Conservation (phyloP, 495 filamentous ascomycete genomes). For the Darksidea phi region DNA sequence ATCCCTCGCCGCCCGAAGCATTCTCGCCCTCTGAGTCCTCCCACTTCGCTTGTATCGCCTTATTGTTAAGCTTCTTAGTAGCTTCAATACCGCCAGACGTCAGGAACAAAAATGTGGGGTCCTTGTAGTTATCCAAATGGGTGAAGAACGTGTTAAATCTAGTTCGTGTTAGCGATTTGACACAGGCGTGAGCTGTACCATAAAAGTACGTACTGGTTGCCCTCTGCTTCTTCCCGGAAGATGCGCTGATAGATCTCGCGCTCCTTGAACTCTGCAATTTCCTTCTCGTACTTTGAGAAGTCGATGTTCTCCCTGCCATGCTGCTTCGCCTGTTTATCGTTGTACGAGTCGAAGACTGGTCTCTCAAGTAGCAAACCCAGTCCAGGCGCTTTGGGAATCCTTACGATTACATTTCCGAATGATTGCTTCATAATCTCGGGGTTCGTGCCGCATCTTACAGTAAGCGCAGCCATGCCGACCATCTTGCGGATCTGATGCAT, state of each 20-base stretch:
- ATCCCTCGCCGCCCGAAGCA: slow-evolving; percentile 28
- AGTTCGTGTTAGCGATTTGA: slow-evolving; percentile 12
- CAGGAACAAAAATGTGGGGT: slow-evolving; percentile 73
- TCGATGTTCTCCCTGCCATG: slow-evolving; percentile 64
- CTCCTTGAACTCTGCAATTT: slow-evolving; percentile 88
- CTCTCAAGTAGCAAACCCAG: slow-evolving; percentile 84
- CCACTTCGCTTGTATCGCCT: slow-evolving; percentile 22
- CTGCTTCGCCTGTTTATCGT: slow-evolving; percentile 56
- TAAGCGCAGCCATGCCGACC: slow-evolving; percentile 86
- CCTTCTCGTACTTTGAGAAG: slow-evolving; percentile 70
- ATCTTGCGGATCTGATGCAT: slow-evolving; percentile 99
- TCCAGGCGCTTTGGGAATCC: slow-evolving; percentile 89
- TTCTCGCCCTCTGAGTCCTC: slow-evolving; percentile 32
- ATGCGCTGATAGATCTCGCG: slow-evolving; percentile 88
- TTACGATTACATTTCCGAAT: slow-evolving; percentile 59
- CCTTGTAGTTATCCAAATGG: slow-evolving; percentile 74
- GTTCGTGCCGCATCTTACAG: slow-evolving; percentile 74
- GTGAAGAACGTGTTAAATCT: slow-evolving; percentile 81
- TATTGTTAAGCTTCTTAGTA: slow-evolving; percentile 19
- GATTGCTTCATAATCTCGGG: slow-evolving; percentile 62
- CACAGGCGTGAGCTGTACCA: too few relatives aligned
- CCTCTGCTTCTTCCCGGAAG: slow-evolving; percentile 80
- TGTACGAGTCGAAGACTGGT: slow-evolving; percentile 87
- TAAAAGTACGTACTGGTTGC: slow-evolving; percentile 35
- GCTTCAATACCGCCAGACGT: slow-evolving; percentile 46